A percentile compares a stretch with the other conserved stretches of the same genome.
These are phyloP conservation scores for Trypanosoma avium DNA, from an alignment of 208 protist genomes.

Conservation along the genomic window DNA sequence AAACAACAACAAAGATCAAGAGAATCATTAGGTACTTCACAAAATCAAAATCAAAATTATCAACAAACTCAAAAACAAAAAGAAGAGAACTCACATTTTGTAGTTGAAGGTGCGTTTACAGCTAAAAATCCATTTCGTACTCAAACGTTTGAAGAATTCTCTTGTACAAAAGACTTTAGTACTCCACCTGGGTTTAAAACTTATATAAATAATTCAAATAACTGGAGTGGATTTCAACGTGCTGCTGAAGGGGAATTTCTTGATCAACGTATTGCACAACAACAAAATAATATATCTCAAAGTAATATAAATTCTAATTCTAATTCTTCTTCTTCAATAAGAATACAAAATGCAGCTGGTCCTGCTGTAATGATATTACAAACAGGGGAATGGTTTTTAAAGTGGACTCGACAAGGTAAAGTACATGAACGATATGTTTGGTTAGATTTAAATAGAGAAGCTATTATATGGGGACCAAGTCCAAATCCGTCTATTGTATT, in stretches of 20 bases:
- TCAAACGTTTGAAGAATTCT: constrained; percentile 73
- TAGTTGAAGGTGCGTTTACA: constrained; percentile 66
- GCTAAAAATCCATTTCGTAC: constrained; percentile 72
- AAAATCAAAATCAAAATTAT: neutral
- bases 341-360: no score
- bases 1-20: neutral
- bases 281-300: neutral
- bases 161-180: constrained; percentile 43
- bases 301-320: neutral
- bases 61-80: constrained; percentile 15
- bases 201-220: constrained; percentile 18
- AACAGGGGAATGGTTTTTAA: constrained; percentile 77
- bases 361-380: constrained; percentile 38
- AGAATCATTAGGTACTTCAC: neutral
- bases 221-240: constrained; percentile 9
- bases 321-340: no score
- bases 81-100: constrained; percentile 18
- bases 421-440: constrained; percentile 75
- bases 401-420: constrained; percentile 62
- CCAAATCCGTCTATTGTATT: constrained; percentile 36
- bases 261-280: neutral
- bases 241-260: constrained; percentile 24
- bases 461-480: constrained; percentile 56
- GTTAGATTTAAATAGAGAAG: constrained; percentile 58
- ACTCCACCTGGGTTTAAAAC: constrained; percentile 29